Base-by-base conservation (phyloP, 225 moss, liverwort and hornwort genomes). In the Climacium dendroides region DNA sequence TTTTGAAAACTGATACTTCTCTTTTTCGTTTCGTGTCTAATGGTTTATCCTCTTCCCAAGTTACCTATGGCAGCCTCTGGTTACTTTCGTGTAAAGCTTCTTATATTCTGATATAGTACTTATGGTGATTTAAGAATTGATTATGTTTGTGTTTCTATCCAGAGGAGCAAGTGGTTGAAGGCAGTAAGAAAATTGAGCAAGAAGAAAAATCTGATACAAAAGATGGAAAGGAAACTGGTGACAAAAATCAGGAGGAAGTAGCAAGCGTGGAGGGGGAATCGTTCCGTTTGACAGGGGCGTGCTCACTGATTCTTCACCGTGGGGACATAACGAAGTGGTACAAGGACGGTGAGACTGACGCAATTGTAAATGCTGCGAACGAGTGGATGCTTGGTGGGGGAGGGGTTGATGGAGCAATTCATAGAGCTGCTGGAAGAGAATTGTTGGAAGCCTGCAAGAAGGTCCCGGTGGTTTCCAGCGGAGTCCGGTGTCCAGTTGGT, bases 401-500 rank as follows among this genome's bases (percentile, higher is more conserved):
- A 90, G 98, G 98, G 60, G 98, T 98, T 45, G 98, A 98, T 88
- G 96, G 96, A 88, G 97, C 98, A 82, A 98, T 98, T 78, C 98
- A 96, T 60, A 85, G 81, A 64, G 92, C 87, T 80, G 96, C 96
- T 54, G 98, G 98, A 15, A 90, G 54, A 74, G 39, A 74, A 37
- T 90, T 98, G 91, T 81, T 30, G 20, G 73, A 92, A 41, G 96
- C 96, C 48, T 96, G 96, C 89, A 39, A 19, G 30, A 72, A 89
- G 62, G 83, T 94, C 81, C 94, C 94, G 9, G 80, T 93, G 92
- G 91, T 95, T 55, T 82, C 67, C 57, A 90, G 53, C 66, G 94
- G 93, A 77, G 94, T 98, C 32, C 96, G 98, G 26, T 98, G 98
- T 87, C 95, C 95, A 41, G 88, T 88, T 66, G 98, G 98, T 67